A percentile compares a stretch with the other conserved stretches of the same genome.
Evolutionary conservation across 768 basidiomycete species (phyloP).

Genomic region (Saitozyma podzolica): DNA sequence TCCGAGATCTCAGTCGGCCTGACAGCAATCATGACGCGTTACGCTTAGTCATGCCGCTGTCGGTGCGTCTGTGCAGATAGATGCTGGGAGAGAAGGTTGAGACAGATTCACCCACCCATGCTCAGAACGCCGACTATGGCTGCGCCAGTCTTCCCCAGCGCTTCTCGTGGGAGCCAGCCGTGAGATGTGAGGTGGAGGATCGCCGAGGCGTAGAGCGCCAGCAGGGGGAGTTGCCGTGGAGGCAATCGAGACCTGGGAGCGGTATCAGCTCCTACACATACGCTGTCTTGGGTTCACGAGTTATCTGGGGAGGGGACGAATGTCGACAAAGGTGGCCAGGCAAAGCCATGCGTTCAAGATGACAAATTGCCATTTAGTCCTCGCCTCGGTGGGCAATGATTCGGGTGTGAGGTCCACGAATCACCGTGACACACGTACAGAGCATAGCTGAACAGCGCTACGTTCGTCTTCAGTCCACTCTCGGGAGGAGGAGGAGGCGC

Average conservation of each 20-base stretch:
- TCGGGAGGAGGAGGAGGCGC: too few relatives aligned
- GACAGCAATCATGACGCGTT: too few relatives aligned
- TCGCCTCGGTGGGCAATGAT: too few relatives aligned
- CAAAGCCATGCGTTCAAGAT: too few relatives aligned
- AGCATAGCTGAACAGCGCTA: slow-evolving; percentile 41
- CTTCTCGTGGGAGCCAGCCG: slow-evolving; percentile 23
- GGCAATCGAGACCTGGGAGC: slow-evolving; percentile 37
- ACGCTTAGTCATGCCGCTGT: too few relatives aligned
- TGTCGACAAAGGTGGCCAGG: too few relatives aligned
- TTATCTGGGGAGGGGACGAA: too few relatives aligned
- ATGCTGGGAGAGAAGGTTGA: not conserved
- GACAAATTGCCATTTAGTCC: too few relatives aligned
- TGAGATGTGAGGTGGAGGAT: slow-evolving; percentile 25
- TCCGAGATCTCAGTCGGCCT: not conserved
- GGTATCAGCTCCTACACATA: not conserved
- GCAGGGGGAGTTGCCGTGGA: slow-evolving; percentile 38
- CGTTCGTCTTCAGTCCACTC: not conserved
- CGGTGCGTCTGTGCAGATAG: too few relatives aligned
- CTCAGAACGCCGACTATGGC: slow-evolving; percentile 43
- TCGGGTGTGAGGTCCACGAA: too few relatives aligned
- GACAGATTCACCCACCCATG: slow-evolving; percentile 35
- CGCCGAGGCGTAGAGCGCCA: slow-evolving; percentile 34
- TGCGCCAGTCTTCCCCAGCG: slow-evolving; percentile 34
- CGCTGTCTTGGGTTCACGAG: not conserved
- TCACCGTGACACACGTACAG: slow-evolving; percentile 24